A percentile compares a stretch with the other conserved stretches of the same genome.
Conservation (phyloP, 2,329 filamentous ascomycete species). For the Botrytis porri region DNA sequence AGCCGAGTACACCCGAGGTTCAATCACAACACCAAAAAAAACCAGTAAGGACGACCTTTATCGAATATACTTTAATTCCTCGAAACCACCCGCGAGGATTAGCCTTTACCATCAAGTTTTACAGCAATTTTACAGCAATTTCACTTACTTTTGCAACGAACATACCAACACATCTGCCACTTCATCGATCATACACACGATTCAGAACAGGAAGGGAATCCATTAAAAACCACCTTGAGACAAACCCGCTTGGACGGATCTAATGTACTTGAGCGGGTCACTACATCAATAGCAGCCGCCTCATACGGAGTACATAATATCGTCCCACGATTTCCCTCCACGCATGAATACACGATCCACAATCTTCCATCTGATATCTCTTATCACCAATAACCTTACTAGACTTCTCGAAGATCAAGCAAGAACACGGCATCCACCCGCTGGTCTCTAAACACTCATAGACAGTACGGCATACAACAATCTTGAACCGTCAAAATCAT, state of each 20-base stretch:
- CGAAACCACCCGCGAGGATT: neutral
- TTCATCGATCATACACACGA: neutral
- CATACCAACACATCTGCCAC: conserved; percentile 10
- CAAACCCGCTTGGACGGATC: conserved; percentile 2
- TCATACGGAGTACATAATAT: neutral
- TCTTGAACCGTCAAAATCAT: neutral
- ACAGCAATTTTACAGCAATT: neutral
- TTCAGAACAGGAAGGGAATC: neutral
- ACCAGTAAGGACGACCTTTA: neutral
- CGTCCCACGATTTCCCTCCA: neutral
- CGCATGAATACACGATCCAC: neutral
- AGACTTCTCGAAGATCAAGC: neutral
- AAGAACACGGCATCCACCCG: neutral
- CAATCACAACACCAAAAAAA: neutral
- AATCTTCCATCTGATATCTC: neutral
- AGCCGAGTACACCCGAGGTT: conserved; percentile 10
- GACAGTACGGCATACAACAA: neutral
- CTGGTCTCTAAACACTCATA: neutral
- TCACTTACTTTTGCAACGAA: neutral
- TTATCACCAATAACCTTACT: neutral
- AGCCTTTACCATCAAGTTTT: neutral
- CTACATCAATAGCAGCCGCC: neutral
- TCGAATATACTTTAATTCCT: neutral
- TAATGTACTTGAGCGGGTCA: neutral
- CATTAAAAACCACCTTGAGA: neutral